A percentile compares a stretch with the other conserved stretches of the same genome.
phyloP scores from a whole-genome alignment of 2,329 filamentous ascomycete species.

The Pseudocercospora fijiensis region DNA sequence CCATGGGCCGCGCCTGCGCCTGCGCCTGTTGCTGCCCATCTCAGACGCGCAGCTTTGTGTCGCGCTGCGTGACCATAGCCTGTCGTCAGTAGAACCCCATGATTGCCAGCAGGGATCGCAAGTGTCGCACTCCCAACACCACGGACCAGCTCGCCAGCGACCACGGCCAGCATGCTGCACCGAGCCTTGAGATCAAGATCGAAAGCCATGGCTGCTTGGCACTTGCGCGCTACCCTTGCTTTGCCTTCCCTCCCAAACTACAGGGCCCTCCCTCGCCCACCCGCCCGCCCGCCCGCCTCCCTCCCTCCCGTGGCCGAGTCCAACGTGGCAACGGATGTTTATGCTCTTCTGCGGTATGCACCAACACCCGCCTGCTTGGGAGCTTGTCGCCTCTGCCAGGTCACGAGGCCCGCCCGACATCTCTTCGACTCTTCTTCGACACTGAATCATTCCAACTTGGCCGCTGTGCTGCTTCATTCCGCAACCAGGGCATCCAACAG shows the following conservation, averaged over 20 bases:
- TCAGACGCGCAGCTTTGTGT: constrained; percentile 15
- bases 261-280: background rate
- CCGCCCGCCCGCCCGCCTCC: too few species aligned
- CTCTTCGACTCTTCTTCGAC: constrained; percentile 13
- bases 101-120: constrained; percentile 25
- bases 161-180: constrained; percentile 20
- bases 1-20: too few species aligned
- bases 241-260: background rate
- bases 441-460: constrained; percentile 19
- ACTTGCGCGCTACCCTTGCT: constrained; percentile 12
- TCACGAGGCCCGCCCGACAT: constrained; percentile 13
- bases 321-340: constrained; percentile 22
- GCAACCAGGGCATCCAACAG: constrained; percentile 21
- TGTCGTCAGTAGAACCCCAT: constrained; percentile 10
- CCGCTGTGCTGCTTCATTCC: constrained; percentile 22
- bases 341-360: constrained; percentile 6
- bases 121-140: constrained; percentile 22
- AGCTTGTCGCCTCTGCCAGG: constrained; percentile 6
- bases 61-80: constrained; percentile 20
- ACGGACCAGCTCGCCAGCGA: constrained; percentile 16
- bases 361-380: background rate
- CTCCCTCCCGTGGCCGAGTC: constrained; percentile 9
- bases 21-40: constrained; percentile 18
- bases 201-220: constrained; percentile 19
- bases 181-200: constrained; percentile 19